These are phyloP conservation scores for Acmispon strigosus DNA, from an alignment of 306 rosid species.

Conservation along the genomic window DNA sequence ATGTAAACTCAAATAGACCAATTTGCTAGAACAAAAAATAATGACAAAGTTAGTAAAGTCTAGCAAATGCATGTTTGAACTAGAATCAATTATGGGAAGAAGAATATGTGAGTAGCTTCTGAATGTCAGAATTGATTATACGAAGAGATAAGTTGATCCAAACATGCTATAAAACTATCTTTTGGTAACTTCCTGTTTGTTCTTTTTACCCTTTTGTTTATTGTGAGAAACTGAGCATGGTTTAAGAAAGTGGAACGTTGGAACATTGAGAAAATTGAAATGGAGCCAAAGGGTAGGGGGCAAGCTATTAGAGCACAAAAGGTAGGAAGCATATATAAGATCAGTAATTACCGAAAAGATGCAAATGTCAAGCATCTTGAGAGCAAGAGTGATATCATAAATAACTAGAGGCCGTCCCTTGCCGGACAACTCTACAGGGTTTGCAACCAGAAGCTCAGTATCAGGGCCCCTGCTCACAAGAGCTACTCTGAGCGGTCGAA, in stretches of 20 bases:
- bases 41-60: not conserved
- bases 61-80: not conserved
- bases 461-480: conserved; percentile 82
- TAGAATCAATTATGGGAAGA: no score
- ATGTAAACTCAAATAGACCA: not conserved
- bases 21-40: not conserved
- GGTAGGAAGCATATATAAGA: conserved; percentile 16
- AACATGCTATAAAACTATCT: not conserved
- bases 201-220: not conserved
- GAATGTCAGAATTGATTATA: no score
- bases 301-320: not conserved
- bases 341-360: conserved; percentile 67
- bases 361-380: conserved; percentile 61
- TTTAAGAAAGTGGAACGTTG: not conserved
- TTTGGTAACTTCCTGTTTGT: not conserved
- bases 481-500: conserved; percentile 84
- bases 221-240: not conserved
- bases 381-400: conserved; percentile 79
- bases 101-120: no score
- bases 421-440: conserved; percentile 88
- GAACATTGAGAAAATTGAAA: not conserved
- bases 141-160: no score
- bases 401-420: conserved; percentile 95
- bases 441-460: conserved; percentile 78
- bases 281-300: not conserved